A percentile compares a stretch with the other conserved stretches of the same genome.
These are phyloP conservation scores for Quercus variabilis DNA, from an alignment of 306 rosid species.

Conservation along the genomic window DNA sequence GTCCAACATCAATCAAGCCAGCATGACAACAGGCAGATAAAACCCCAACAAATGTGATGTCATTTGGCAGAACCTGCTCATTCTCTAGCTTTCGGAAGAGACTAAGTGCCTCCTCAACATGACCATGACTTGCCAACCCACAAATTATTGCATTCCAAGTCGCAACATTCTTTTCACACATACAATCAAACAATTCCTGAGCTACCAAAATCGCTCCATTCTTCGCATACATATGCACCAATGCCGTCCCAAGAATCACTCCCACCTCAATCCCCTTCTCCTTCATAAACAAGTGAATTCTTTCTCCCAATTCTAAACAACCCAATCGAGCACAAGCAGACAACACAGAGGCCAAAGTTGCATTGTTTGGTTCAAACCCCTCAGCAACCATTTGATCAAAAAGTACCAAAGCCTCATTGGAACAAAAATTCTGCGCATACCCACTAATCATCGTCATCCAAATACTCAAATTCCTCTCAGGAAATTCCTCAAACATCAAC, in stretches of 20 bases:
- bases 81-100: slow-evolving; percentile 30
- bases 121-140: slow-evolving; percentile 41
- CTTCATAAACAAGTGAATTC: slow-evolving; percentile 33
- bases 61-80: slow-evolving; percentile 35
- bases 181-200: slow-evolving; percentile 30
- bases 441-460: slow-evolving; percentile 45
- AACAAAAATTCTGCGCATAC: slow-evolving; percentile 38
- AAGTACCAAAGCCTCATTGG: slow-evolving; percentile 39
- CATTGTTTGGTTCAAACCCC: slow-evolving; percentile 40
- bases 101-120: slow-evolving; percentile 32
- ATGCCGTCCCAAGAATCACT: slow-evolving; percentile 43
- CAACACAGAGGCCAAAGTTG: slow-evolving; percentile 38
- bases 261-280: slow-evolving; percentile 35
- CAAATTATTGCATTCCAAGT: slow-evolving; percentile 53
- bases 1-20: slow-evolving; percentile 41
- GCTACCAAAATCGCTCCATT: slow-evolving; percentile 32
- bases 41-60: slow-evolving; percentile 40
- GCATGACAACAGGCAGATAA: slow-evolving; percentile 50
- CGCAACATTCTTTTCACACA: slow-evolving; percentile 40
- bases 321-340: slow-evolving; percentile 47
- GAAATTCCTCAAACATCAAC: slow-evolving; percentile 29
- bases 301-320: slow-evolving; percentile 34
- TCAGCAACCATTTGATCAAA: slow-evolving; percentile 33
- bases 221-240: slow-evolving; percentile 46
- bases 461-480: slow-evolving; percentile 21